Percentiles rank a stretch among this genome's conserved stretches.
phyloP scores from a whole-genome alignment of 78 protist species.

The Anaeramoeba flamelloides region DNA sequence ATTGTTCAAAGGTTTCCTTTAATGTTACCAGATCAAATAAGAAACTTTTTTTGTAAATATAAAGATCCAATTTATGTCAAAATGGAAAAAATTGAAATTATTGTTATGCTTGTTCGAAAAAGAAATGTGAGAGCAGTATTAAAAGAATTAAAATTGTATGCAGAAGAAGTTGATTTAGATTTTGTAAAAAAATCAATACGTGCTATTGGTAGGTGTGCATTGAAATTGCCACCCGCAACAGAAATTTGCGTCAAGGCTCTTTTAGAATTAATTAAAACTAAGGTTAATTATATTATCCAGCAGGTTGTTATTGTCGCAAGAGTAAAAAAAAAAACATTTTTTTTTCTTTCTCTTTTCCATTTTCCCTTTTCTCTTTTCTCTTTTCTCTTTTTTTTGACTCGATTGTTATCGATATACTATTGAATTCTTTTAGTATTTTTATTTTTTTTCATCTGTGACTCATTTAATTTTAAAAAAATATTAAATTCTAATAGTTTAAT shows the following conservation, averaged over 20 bases:
- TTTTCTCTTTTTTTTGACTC: too few species aligned
- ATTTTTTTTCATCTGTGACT: too few species aligned
- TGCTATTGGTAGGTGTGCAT: conserved; percentile 89
- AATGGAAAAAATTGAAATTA: conserved; percentile 94
- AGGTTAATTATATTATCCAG: conserved; percentile 96
- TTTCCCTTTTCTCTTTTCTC: too few species aligned
- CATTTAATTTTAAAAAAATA: too few species aligned
- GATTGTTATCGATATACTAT: too few species aligned
- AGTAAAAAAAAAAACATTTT: conserved; percentile 93
- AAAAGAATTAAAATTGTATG: too few species aligned
- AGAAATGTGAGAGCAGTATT: too few species aligned
- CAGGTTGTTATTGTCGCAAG: conserved; percentile 97
- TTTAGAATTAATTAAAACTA: conserved; percentile 74
- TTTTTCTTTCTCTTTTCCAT: too few species aligned
- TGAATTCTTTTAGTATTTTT: too few species aligned
- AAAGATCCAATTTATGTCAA: conserved; percentile 98
- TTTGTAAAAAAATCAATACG: conserved; percentile 87
- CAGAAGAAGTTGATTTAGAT: conserved; percentile 89
- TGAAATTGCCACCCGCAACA: too few species aligned
- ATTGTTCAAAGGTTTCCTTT: conserved; percentile 73
- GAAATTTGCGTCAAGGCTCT: conserved; percentile 76
- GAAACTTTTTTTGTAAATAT: conserved; percentile 90
- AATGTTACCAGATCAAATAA: conserved; percentile 62
- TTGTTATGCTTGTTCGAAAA: conserved; percentile 74
- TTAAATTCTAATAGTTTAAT: too few species aligned